Base-by-base conservation (phyloP, 1,139 yeast species). In the Blastobotrys elegans region DNA sequence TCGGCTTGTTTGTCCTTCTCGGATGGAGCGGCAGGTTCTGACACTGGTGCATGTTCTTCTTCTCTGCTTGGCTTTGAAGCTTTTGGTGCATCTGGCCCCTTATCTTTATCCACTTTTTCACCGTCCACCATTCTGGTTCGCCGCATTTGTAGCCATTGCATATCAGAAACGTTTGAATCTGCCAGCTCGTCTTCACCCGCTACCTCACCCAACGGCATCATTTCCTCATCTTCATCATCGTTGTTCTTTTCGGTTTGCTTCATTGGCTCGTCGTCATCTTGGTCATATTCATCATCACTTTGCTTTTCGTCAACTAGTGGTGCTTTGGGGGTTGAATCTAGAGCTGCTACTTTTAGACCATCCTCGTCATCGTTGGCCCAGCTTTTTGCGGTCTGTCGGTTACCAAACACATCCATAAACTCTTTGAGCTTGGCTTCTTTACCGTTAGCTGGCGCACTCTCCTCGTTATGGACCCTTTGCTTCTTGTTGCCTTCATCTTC, bases 111-210 rank as follows among this genome's bases (percentile, higher is more conserved):
- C n/a, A 29, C 38, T n/a, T 45, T 48, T 36, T 43, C 53, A 13
- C 50, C 72, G 48, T 81, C 89, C 52, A 72, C 78, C 62, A 89
- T 86, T 61, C 95, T 79, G 18, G 76, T 79, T 65, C 95, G 76
- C 64, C 88, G 80, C 59, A 77, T 77, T 58, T 80, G 81, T 53
- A 92, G 75, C 98, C 98, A 90, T 53, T 90, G 96, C 50, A 86
- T 68, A 69, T 90, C 97, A 14, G 94, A 75, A 8, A 87, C 74
- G 22, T 66, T 71, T 13, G 51, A 32, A 29, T 50, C 51, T 16
- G 40, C 37, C 4, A 43, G 46, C 11, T 30, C 24, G 8, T 31
- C 36, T 2, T 56, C 59, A 14, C 48, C 44, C 22, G 36, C 44
- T 13, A 43, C 57, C 14, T 18, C 11, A 14, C 13, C 17, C 16